phyloP scores from a whole-genome alignment of 805 yeast genomes.

The Candida incommunis region DNA sequence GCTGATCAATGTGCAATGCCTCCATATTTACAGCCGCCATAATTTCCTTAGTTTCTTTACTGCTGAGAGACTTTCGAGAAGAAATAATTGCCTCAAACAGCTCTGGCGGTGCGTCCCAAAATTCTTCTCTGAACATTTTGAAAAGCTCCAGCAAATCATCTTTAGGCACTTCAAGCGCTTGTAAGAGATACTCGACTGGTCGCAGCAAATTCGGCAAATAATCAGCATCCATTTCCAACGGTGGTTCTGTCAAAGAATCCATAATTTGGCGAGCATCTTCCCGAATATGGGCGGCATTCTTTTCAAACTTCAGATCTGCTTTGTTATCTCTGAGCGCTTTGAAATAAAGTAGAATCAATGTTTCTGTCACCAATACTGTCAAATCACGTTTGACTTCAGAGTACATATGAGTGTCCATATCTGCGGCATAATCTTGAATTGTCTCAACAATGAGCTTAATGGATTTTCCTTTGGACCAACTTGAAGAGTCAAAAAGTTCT shows the following conservation, averaged over 20 bases:
- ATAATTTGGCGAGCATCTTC: slow-evolving; percentile 47
- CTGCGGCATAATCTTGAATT: slow-evolving; percentile 58
- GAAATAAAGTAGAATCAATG: slow-evolving; percentile 24
- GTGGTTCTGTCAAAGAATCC: slow-evolving; percentile 34
- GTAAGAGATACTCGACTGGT: slow-evolving; percentile 49
- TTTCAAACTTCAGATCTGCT: slow-evolving; percentile 25
- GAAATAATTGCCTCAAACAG: slow-evolving; percentile 52
- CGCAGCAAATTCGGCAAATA: slow-evolving; percentile 35
- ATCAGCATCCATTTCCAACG: slow-evolving; percentile 19
- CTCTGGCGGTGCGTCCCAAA: slow-evolving; percentile 65
- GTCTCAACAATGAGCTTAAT: slow-evolving; percentile 58
- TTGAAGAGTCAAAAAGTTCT: slow-evolving; percentile 41
- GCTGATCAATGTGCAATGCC: slow-evolving; percentile 11
- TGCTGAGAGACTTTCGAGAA: slow-evolving; percentile 24
- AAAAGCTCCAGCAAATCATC: slow-evolving; percentile 42
- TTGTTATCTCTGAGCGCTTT: slow-evolving; percentile 30
- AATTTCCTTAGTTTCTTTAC: slow-evolving; percentile 17
- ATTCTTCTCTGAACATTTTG: slow-evolving; percentile 45
- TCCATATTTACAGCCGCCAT: slow-evolving; percentile 17
- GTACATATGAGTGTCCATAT: slow-evolving; percentile 14
- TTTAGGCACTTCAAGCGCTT: slow-evolving; percentile 33
- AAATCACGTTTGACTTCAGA: not conserved
- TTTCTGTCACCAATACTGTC: not conserved
- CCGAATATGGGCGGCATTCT: slow-evolving; percentile 35
- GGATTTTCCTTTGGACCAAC: slow-evolving; percentile 52